Conservation (phyloP, 768 basidiomycete species). For the Leccinum rimulosum region DNA sequence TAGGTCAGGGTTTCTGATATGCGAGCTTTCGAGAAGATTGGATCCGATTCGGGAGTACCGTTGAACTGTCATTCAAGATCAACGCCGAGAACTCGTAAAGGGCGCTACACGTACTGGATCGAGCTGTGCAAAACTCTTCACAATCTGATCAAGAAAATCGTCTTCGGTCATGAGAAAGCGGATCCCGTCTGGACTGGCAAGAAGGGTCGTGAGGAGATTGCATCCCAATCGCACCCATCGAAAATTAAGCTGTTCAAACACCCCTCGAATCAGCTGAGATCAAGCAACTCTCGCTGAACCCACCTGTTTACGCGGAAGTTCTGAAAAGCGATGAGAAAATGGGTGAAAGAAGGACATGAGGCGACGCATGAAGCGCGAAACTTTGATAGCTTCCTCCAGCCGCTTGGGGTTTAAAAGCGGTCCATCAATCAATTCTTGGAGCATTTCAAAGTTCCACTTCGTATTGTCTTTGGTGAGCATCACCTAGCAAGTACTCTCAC, state of each 20-base stretch:
- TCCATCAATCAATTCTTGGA: conserved; percentile 89
- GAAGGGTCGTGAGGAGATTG: conserved; percentile 75
- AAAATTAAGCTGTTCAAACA: conserved; percentile 54
- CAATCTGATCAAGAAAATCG: conserved; percentile 78
- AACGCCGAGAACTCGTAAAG: background rate
- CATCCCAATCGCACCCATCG: conserved; percentile 88
- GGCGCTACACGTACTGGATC: conserved; percentile 66
- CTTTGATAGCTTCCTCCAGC: conserved; percentile 92
- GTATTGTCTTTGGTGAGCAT: conserved; percentile 84
- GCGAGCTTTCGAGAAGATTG: conserved; percentile 81
- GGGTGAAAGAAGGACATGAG: conserved; percentile 95
- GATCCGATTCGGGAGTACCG: conserved; percentile 67
- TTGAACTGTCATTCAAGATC: conserved; percentile 51
- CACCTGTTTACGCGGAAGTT: conserved; percentile 70
- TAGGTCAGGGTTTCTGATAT: conserved; percentile 80
- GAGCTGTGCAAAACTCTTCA: conserved; percentile 85
- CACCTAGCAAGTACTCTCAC: conserved; percentile 47
- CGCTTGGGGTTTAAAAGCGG: conserved; percentile 88
- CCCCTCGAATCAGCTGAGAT: background rate
- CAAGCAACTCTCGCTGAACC: conserved; percentile 1
- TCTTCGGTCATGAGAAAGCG: conserved; percentile 82
- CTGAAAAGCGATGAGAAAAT: conserved; percentile 82
- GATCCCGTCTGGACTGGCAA: conserved; percentile 80
- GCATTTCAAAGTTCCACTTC: conserved; percentile 89
- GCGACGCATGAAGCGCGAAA: conserved; percentile 82